Percentiles rank a stretch among this genome's conserved stretches.
These are phyloP conservation scores for Misopates orontium DNA, from an alignment of 257 asterid species.

Conservation along the genomic window DNA sequence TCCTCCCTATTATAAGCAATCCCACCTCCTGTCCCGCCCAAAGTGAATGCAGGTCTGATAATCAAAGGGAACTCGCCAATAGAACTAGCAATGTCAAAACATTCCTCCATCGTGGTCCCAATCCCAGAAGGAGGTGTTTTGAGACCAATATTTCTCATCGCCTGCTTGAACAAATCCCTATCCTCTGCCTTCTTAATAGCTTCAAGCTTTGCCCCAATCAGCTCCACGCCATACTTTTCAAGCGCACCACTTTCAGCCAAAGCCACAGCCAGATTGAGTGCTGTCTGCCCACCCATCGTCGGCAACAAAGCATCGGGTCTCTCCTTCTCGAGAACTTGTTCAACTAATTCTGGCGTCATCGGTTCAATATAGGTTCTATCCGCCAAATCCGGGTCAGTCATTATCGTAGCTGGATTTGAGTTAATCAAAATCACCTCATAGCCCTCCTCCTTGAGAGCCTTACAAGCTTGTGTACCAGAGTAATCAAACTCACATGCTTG, in stretches of 20 bases:
- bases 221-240: constrained; percentile 93
- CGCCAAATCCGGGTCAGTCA: constrained; percentile 94
- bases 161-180: constrained; percentile 90
- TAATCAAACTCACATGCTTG: constrained; percentile 98
- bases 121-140: constrained; percentile 96
- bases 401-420: constrained; percentile 96
- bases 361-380: constrained; percentile 97
- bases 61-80: constrained; percentile 96
- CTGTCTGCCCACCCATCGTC: constrained; percentile 99
- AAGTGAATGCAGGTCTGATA: constrained; percentile 89
- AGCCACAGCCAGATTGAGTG: constrained; percentile 92
- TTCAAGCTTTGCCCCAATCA: constrained; percentile 92
- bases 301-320: constrained; percentile 93
- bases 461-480: constrained; percentile 98
- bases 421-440: constrained; percentile 86
- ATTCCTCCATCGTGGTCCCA: constrained; percentile 88
- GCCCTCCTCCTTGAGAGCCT: constrained; percentile 96
- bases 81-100: constrained; percentile 65
- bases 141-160: constrained; percentile 88
- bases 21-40: constrained; percentile 99
- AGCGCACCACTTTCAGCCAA: constrained; percentile 90
- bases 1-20: constrained; percentile 95
- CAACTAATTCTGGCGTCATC: constrained; percentile 95
- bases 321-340: constrained; percentile 92
- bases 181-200: constrained; percentile 99